Conservation (phyloP, 208 protist species). For the Balamuthia mandrillaris region DNA sequence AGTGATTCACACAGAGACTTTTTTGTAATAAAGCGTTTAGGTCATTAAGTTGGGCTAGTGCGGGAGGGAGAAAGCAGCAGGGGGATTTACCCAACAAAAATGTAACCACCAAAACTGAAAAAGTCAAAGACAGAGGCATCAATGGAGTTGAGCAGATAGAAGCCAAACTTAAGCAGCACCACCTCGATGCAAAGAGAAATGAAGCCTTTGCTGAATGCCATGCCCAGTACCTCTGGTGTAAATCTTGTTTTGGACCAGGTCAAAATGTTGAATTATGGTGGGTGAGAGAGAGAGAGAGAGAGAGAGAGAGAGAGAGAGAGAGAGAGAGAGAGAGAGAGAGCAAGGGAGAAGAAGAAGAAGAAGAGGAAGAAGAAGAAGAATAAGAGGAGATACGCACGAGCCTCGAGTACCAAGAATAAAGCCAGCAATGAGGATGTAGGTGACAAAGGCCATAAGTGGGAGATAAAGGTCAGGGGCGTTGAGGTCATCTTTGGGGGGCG, state of each 20-base stretch:
- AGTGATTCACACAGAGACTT: conserved; percentile 18
- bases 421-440: conserved; percentile 71
- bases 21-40: not conserved
- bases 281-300: not conserved
- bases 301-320: not conserved
- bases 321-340: no score
- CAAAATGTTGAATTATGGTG: no score
- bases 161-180: conserved; percentile 52
- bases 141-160: conserved; percentile 54
- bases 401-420: conserved; percentile 46
- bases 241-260: no score
- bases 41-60: no score
- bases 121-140: conserved; percentile 62
- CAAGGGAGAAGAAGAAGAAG: not conserved
- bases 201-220: conserved; percentile 56
- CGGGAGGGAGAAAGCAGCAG: not conserved
- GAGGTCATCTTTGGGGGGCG: not conserved
- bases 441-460: not conserved
- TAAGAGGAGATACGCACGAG: not conserved
- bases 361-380: not conserved
- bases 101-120: conserved; percentile 61
- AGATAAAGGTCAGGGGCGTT: not conserved
- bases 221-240: conserved; percentile 71
- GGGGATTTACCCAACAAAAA: conserved; percentile 60
- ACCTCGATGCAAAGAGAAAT: conserved; percentile 66